Percentiles rank a stretch among this genome's conserved stretches.
phyloP scores from a whole-genome alignment of 192 early-diverging fungal species.

The Mortierella claussenii region DNA sequence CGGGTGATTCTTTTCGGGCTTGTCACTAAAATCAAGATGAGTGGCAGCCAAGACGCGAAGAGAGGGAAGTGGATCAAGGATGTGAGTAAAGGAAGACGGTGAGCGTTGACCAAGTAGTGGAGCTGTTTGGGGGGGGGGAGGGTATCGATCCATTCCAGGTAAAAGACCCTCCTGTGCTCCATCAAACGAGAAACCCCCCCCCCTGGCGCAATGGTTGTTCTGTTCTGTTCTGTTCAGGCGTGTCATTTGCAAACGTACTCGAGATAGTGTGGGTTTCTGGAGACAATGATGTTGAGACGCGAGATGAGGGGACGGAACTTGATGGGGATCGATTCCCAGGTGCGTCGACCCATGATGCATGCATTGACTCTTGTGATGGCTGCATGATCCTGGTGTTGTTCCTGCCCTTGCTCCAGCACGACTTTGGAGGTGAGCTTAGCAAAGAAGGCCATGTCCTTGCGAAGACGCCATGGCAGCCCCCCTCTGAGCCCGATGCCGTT shows the following conservation, averaged over 20 bases:
- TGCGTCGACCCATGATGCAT: conserved; percentile 93
- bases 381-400: background rate
- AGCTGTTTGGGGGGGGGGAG: too few relatives aligned
- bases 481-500: conserved; percentile 82
- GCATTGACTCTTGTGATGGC: conserved; percentile 67
- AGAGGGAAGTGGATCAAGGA: too few relatives aligned
- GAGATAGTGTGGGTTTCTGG: conserved; percentile 66
- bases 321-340: conserved; percentile 93
- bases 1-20: conserved; percentile 44
- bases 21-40: too few relatives aligned
- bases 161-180: too few relatives aligned
- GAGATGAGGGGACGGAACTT: conserved; percentile 81
- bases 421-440: conserved; percentile 66
- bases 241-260: conserved; percentile 19
- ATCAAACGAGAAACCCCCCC: too few relatives aligned
- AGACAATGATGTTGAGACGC: conserved; percentile 89
- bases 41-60: too few relatives aligned
- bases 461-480: conserved; percentile 88
- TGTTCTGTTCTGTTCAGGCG: background rate
- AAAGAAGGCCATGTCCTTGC: conserved; percentile 89
- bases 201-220: conserved; percentile 4
- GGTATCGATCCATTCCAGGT: too few relatives aligned
- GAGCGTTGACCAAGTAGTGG: too few relatives aligned
- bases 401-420: background rate
- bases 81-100: too few relatives aligned